phyloP scores from a whole-genome alignment of 257 asterid genomes.

The Oldenlandia corymbosa region DNA sequence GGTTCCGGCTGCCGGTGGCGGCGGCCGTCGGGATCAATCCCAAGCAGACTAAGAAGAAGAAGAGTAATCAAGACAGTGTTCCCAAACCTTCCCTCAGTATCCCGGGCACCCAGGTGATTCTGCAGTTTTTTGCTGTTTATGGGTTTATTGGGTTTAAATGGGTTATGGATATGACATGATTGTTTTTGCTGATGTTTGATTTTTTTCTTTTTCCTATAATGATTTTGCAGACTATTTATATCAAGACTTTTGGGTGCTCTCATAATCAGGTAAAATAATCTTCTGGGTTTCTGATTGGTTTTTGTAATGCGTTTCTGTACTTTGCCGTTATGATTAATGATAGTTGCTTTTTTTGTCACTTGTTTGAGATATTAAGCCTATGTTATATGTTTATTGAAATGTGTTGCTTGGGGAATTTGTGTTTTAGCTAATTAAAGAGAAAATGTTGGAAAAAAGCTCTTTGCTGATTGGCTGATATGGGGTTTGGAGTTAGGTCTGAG shows the following conservation, averaged over 20 bases:
- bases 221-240: constrained; percentile 84
- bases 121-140: not conserved
- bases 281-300: not conserved
- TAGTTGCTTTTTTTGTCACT: too few relatives aligned
- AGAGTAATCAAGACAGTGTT: constrained; percentile 13
- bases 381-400: not conserved
- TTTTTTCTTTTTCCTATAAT: not conserved
- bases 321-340: too few relatives aligned
- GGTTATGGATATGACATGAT: not conserved
- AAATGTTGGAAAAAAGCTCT: not conserved
- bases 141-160: not conserved
- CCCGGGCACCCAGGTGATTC: constrained; percentile 83
- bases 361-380: too few relatives aligned
- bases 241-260: constrained; percentile 92
- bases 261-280: constrained; percentile 65
- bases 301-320: not conserved
- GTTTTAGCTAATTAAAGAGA: not conserved
- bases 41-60: constrained; percentile 33
- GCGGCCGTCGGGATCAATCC: constrained; percentile 62
- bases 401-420: not conserved
- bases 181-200: not conserved
- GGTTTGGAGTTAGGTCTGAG: not conserved
- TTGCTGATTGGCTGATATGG: not conserved
- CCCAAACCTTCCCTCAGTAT: constrained; percentile 32
- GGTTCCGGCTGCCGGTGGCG: constrained; percentile 55